phyloP scores from a whole-genome alignment of 1,284 basidiomycete species.

The Naganishia sp. region DNA sequence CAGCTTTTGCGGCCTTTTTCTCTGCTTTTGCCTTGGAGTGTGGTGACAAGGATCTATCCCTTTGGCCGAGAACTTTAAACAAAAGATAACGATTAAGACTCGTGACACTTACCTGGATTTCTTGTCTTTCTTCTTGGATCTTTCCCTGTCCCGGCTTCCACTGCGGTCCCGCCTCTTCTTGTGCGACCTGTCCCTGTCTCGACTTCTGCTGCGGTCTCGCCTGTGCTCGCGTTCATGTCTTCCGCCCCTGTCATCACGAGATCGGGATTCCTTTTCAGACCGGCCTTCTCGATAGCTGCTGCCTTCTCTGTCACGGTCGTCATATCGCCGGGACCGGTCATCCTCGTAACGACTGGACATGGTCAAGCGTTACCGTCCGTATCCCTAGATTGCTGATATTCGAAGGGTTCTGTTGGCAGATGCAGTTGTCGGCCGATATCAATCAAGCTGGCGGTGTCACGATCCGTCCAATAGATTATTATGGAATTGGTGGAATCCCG shows the following conservation, averaged over 20 bases:
- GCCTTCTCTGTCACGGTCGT: slow-evolving; percentile 30
- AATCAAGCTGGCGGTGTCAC: not conserved
- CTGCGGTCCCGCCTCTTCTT: slow-evolving; percentile 40
- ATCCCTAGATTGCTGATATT: too few relatives aligned
- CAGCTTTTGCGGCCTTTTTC: slow-evolving; percentile 69
- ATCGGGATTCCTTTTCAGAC: slow-evolving; percentile 28
- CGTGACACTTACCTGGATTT: slow-evolving; percentile 44
- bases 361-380: not conserved
- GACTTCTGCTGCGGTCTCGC: slow-evolving; percentile 40
- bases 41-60: slow-evolving; percentile 46
- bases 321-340: slow-evolving; percentile 17
- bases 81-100: not conserved
- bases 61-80: slow-evolving; percentile 33
- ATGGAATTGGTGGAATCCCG: too few relatives aligned
- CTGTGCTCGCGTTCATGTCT: slow-evolving; percentile 36
- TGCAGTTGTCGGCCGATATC: too few relatives aligned
- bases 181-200: slow-evolving; percentile 36
- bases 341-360: slow-evolving; percentile 23
- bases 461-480: not conserved
- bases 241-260: slow-evolving; percentile 32
- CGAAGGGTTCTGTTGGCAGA: too few relatives aligned
- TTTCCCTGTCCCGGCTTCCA: slow-evolving; percentile 37
- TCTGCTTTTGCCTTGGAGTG: slow-evolving; percentile 60
- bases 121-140: slow-evolving; percentile 47
- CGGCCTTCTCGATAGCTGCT: slow-evolving; percentile 3